Conservation (phyloP, 2,329 filamentous ascomycete species). For the Aureobasidium sp. region DNA sequence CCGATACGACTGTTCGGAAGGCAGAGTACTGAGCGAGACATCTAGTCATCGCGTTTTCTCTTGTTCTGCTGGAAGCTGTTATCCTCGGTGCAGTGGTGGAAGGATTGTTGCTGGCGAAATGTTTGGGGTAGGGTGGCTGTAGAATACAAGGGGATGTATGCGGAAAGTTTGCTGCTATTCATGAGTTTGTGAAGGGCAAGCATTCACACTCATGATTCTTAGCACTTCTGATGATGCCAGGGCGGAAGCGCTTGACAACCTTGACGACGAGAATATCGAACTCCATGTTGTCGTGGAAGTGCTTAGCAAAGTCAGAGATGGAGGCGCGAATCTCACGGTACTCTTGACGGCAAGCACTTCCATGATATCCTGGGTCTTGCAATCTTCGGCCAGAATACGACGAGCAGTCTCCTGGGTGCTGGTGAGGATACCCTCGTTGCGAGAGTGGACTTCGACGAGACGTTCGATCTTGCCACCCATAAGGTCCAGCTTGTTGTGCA, state of each 20-base stretch:
- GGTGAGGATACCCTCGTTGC: background rate
- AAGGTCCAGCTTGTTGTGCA: background rate
- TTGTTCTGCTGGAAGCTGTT: slow-evolving; percentile 45
- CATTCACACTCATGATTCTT: too few species aligned
- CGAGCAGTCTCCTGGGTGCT: too few species aligned
- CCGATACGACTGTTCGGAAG: too few species aligned
- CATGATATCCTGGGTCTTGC: too few species aligned
- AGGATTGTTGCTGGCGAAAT: too few species aligned
- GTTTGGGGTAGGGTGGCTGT: too few species aligned
- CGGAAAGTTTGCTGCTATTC: too few species aligned
- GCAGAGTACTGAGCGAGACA: slow-evolving; percentile 9
- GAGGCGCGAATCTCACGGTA: background rate
- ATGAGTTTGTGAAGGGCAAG: too few species aligned
- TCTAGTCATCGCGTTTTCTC: slow-evolving; percentile 48
- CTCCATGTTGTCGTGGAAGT: background rate
- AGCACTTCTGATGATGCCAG: background rate
- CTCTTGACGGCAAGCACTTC: too few species aligned
- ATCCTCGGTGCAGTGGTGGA: slow-evolving; percentile 22
- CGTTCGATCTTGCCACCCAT: background rate
- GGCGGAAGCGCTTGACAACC: background rate
- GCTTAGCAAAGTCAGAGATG: background rate
- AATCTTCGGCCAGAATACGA: too few species aligned
- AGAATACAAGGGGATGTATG: too few species aligned
- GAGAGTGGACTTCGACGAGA: background rate
- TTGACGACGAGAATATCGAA: background rate